These are phyloP conservation scores for Ophiosphaerella narmari DNA, from an alignment of 2,329 filamentous ascomycete species.

Conservation along the genomic window DNA sequence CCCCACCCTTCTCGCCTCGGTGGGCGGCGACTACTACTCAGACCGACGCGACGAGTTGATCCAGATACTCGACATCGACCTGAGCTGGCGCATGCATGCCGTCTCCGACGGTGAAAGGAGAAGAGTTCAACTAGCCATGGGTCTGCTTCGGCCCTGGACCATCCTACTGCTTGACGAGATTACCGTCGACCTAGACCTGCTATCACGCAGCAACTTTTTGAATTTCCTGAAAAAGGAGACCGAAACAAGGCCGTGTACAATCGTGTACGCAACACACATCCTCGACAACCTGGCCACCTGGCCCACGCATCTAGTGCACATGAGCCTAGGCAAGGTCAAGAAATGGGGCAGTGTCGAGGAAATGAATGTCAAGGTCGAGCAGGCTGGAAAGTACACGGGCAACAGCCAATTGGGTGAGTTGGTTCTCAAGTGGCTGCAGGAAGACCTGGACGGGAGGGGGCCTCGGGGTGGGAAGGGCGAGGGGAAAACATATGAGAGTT, in stretches of 20 bases:
- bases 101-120: constrained; percentile 91
- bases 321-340: constrained; percentile 86
- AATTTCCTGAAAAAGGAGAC: constrained; percentile 87
- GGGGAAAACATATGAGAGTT: constrained; percentile 66
- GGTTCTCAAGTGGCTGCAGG: constrained; percentile 83
- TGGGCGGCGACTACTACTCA: constrained; percentile 84
- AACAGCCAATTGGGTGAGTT: constrained; percentile 87
- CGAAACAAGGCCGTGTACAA: constrained; percentile 77
- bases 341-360: constrained; percentile 80
- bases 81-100: constrained; percentile 92
- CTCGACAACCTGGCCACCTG: constrained; percentile 92
- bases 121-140: constrained; percentile 95
- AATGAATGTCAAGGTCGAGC: constrained; percentile 55
- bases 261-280: constrained; percentile 98
- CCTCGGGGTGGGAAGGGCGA: constrained; percentile 69
- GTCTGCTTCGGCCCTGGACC: constrained; percentile 86
- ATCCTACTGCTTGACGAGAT: constrained; percentile 94
- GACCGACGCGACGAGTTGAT: constrained; percentile 86
- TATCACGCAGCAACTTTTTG: constrained; percentile 83
- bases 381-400: constrained; percentile 55
- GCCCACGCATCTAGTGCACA: constrained; percentile 95
- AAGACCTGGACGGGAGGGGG: constrained; percentile 78
- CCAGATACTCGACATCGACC: constrained; percentile 86
- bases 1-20: constrained; percentile 77
- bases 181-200: constrained; percentile 91